Conservation (phyloP, 1,139 yeast genomes). For the Blastobotrys malaysiensis region DNA sequence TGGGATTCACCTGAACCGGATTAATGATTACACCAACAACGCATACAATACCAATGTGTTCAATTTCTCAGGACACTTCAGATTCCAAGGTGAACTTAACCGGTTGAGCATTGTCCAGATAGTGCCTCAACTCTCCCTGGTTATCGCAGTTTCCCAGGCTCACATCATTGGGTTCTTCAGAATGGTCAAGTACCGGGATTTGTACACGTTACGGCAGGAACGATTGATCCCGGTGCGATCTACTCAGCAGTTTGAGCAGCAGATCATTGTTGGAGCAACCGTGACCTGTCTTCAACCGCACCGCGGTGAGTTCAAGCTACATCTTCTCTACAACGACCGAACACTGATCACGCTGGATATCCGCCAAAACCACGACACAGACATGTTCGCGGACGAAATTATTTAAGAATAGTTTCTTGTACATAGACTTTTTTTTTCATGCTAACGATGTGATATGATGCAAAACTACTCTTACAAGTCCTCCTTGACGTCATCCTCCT, state of each 20-base stretch:
- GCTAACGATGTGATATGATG: not conserved
- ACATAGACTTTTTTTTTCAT: not conserved
- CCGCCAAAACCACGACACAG: not conserved
- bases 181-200: constrained; percentile 51
- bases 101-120: constrained; percentile 48
- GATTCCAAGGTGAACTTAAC: constrained; percentile 39
- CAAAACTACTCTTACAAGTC: too few relatives aligned
- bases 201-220: constrained; percentile 59
- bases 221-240: not conserved
- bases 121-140: constrained; percentile 51
- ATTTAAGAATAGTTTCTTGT: not conserved
- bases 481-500: constrained; percentile 6
- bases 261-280: not conserved
- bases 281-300: not conserved
- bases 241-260: not conserved
- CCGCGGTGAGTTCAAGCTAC: not conserved
- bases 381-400: not conserved
- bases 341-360: not conserved
- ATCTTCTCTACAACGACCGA: not conserved
- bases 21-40: not conserved
- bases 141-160: constrained; percentile 51
- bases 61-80: not conserved
- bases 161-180: constrained; percentile 55
- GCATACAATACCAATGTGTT: not conserved
- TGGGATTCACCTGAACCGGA: not conserved